Conservation (phyloP, 495 filamentous ascomycete genomes). For the Thozetella sp. region DNA sequence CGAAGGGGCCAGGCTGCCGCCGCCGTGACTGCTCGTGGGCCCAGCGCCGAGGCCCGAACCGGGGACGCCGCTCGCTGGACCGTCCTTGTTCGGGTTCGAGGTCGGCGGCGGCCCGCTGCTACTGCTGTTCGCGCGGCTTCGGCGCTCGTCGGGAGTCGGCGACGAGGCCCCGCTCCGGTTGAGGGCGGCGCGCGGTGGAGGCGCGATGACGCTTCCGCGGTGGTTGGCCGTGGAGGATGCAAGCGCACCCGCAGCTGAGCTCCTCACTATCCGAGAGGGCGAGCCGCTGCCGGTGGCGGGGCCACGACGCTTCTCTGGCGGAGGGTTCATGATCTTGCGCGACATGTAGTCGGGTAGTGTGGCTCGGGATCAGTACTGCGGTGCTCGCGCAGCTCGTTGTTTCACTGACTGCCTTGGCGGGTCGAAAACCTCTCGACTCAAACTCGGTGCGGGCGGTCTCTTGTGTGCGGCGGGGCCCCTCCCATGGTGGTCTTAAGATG, state of each 20-base stretch:
- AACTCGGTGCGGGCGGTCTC: background rate
- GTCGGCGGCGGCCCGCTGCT: background rate
- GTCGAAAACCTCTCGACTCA: background rate
- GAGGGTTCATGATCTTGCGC: constrained; percentile 16
- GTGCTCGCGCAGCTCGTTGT: background rate
- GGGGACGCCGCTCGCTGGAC: background rate
- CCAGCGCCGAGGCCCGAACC: constrained; percentile 4
- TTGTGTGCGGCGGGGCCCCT: background rate
- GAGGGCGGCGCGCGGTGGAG: constrained; percentile 38
- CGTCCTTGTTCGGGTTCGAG: background rate
- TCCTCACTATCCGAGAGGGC: constrained; percentile 3
- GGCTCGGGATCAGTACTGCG: background rate
- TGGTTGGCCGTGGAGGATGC: constrained; percentile 14
- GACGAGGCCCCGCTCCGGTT: constrained; percentile 29
- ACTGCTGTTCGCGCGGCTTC: constrained; percentile 3
- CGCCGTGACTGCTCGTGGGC: constrained; percentile 8
- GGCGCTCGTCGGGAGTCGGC: constrained; percentile 26
- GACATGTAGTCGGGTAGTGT: constrained; percentile 2
- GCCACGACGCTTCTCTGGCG: constrained; percentile 32
- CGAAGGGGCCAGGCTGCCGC: constrained; percentile 13
- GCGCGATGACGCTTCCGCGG: constrained; percentile 30
- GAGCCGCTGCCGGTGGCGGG: constrained; percentile 6
- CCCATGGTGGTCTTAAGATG: background rate
- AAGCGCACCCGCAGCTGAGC: constrained; percentile 1
- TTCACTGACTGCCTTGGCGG: background rate